Base-by-base conservation (phyloP, 164 flowering plant genomes). In the Annona squamosa region DNA sequence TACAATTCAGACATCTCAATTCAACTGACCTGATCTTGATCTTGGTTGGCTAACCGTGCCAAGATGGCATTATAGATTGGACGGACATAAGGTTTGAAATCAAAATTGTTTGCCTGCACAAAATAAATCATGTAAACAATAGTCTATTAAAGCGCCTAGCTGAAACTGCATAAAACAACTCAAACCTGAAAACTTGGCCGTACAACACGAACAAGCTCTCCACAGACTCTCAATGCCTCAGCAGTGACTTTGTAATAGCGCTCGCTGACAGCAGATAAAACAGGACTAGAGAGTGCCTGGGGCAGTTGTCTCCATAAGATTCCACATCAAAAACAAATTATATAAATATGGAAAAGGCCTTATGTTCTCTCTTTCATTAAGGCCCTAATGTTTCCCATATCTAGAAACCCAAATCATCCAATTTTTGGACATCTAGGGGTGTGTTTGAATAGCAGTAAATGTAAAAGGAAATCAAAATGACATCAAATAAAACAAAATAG, bases 221-320 rank as follows among this genome's bases (percentile, higher is more conserved):
- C 97, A 78, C 98, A 96, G 44, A 92, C 97, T 83, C 97, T 86
- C 75, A 96, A 83, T 59, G 99, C 99, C 81, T 96, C 99, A 69
- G 99, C 97, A 42, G 97, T 94, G 71, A 96, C 99, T 82, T 96
- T 96, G 86, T 96, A 96, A 77, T 93, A 96, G 12, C 99, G 90
- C 84, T 96, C 99, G 78, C 94, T 86, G 74, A 92, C 93, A 84
- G 98, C 94, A 79, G 94, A 86, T 79, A 96, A 79, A 76, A 96
- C 83, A 72, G 98, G 97, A 82, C 82, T 77, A 68, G 93, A 90
- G 75, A 96, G 87, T 47, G 88, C 97, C 99, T 96, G 82, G 17
- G 78, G 67, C 7, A 71, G 72, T 48, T 76, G 37, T 52, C 17
- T 52, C 13, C 13, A 16, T 52, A 52, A 52, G 59, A 52, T 16